Evolutionary conservation across 1,139 yeast genomes (phyloP).

Genomic region (Yamadazyma epiphylla): DNA sequence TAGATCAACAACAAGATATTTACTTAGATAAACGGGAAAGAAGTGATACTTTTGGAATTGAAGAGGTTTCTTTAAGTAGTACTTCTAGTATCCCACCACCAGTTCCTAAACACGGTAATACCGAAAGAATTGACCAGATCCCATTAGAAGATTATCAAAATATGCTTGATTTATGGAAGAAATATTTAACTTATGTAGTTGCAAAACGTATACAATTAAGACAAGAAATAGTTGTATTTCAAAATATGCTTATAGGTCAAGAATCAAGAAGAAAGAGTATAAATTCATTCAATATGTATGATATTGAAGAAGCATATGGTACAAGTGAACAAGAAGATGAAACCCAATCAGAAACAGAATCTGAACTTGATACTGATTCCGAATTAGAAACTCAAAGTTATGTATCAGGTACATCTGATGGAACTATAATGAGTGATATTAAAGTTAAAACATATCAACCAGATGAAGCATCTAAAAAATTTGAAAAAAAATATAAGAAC

Average conservation of each 20-base stretch:
- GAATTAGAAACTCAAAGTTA: conserved; percentile 3
- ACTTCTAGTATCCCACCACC: conserved; percentile 22
- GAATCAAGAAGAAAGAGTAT: conserved; percentile 6
- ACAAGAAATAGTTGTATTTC: conserved; percentile 39
- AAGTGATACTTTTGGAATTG: conserved; percentile 5
- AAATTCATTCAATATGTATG: neutral
- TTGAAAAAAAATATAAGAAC: conserved; percentile 20
- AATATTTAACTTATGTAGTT: conserved; percentile 34
- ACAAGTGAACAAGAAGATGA: no score
- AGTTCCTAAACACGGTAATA: conserved; percentile 20
- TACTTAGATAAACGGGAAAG: conserved; percentile 11
- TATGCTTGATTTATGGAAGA: conserved; percentile 32
- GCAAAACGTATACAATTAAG: conserved; percentile 37
- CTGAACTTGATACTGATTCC: conserved; percentile 3
- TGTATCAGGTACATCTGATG: neutral
- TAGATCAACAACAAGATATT: conserved; percentile 26
- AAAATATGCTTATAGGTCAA: conserved; percentile 20
- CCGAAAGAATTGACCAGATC: neutral
- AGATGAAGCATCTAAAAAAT: conserved; percentile 21
- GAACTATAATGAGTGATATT: neutral
- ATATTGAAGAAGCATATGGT: neutral
- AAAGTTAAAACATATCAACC: conserved; percentile 2
- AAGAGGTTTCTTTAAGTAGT: conserved; percentile 19
- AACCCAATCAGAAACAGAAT: conserved; percentile 1
- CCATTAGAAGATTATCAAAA: conserved; percentile 11